Percentiles rank a stretch among this genome's conserved stretches.
Conservation (phyloP, 129 eudicot genomes). For the Chrysanthemum seticuspe region DNA sequence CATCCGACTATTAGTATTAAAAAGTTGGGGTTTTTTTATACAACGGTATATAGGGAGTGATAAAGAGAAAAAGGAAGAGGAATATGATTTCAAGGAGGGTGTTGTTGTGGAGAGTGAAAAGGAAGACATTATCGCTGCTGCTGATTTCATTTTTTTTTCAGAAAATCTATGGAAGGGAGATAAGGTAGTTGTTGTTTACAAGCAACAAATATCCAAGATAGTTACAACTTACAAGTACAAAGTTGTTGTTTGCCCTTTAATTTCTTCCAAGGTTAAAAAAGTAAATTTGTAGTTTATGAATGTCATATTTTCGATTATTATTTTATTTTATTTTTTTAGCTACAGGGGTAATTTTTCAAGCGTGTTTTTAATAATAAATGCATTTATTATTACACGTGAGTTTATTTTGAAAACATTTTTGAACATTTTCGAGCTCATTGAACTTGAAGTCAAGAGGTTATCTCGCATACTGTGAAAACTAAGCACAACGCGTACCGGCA, state of each 20-base stretch:
- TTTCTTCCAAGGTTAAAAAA: background rate
- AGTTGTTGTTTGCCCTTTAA: too few relatives aligned
- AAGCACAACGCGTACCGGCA: too few relatives aligned
- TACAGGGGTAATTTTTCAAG: too few relatives aligned
- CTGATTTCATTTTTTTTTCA: slow-evolving; percentile 13
- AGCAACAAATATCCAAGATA: background rate
- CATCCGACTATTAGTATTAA: slow-evolving; percentile 8
- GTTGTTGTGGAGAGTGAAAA: slow-evolving; percentile 37
- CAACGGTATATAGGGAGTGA: slow-evolving; percentile 37
- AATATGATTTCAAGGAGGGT: slow-evolving; percentile 25
- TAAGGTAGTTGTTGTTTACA: slow-evolving; percentile 6
- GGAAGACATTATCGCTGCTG: slow-evolving; percentile 34
- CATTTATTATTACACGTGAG: too few relatives aligned
- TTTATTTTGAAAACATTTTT: too few relatives aligned
- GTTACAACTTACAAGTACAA: background rate
- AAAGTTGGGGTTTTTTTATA: slow-evolving; percentile 20
- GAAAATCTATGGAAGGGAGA: slow-evolving; percentile 11
- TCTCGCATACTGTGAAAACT: too few relatives aligned
- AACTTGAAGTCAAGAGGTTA: too few relatives aligned
- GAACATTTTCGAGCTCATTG: too few relatives aligned
- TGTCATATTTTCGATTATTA: too few relatives aligned
- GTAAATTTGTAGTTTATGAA: too few relatives aligned
- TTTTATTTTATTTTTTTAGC: too few relatives aligned
- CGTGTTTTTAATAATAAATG: too few relatives aligned
- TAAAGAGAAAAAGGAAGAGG: slow-evolving; percentile 34